Conservation (phyloP, 805 yeast genomes). For the Candida ipomoeae region DNA sequence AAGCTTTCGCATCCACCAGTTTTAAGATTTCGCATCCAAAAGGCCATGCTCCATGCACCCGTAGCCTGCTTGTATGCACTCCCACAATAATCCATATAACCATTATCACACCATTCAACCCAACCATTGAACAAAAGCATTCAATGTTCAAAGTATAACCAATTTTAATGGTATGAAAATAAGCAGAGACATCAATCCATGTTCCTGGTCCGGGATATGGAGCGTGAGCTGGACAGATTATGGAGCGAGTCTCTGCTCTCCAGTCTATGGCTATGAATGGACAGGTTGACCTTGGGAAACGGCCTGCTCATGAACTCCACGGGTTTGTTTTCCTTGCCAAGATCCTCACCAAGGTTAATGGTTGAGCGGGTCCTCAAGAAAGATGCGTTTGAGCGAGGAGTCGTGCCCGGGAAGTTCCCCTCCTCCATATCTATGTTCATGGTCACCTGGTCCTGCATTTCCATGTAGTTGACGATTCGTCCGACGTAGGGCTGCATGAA, state of each 20-base stretch:
- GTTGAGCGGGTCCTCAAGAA: constrained; percentile 37
- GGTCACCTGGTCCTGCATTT: constrained; percentile 18
- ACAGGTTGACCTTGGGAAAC: constrained; percentile 16
- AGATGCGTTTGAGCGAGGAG: constrained; percentile 15
- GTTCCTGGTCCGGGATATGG: constrained; percentile 5
- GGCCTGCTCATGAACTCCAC: constrained; percentile 33
- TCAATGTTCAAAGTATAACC: too few relatives aligned
- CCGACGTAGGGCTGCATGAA: constrained; percentile 23
- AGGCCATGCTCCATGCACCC: neutral
- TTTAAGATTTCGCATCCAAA: neutral
- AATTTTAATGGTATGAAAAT: too few relatives aligned
- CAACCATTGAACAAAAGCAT: too few relatives aligned
- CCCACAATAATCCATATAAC: neutral
- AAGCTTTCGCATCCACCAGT: neutral
- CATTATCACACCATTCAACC: too few relatives aligned
- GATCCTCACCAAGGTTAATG: constrained; percentile 22
- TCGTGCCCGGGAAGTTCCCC: constrained; percentile 25
- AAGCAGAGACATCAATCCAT: neutral
- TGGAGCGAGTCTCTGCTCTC: constrained; percentile 15
- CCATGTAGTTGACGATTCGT: constrained; percentile 17
- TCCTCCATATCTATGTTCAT: constrained; percentile 30
- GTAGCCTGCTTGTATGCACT: neutral
- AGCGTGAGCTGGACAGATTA: constrained; percentile 9
- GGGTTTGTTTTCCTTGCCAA: constrained; percentile 6
- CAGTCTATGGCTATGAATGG: constrained; percentile 6